These are phyloP conservation scores for Coemansia linderi DNA, from an alignment of 371 early-diverging fungal species.

Conservation along the genomic window DNA sequence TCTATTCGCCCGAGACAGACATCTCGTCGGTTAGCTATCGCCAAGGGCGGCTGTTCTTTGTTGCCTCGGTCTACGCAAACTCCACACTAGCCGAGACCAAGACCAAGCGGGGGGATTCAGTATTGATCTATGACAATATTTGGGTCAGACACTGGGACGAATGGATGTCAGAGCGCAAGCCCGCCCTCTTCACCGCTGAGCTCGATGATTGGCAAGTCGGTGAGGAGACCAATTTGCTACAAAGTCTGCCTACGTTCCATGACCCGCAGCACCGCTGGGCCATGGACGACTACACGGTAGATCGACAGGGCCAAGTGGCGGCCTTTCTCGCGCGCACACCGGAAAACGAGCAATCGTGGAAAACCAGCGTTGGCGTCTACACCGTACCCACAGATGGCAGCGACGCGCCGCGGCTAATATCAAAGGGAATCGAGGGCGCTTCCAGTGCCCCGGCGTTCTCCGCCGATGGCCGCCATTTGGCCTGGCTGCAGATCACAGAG, in stretches of 20 bases:
- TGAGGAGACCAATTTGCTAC: slow-evolving; percentile 24
- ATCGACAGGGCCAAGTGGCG: slow-evolving; percentile 20
- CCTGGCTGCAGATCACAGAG: slow-evolving; percentile 72
- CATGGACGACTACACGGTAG: slow-evolving; percentile 21
- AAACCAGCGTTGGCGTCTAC: slow-evolving; percentile 41
- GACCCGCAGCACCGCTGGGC: slow-evolving; percentile 31
- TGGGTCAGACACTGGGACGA: slow-evolving; percentile 36
- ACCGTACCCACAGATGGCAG: slow-evolving; percentile 6
- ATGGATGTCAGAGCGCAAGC: slow-evolving; percentile 24
- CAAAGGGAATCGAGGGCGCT: slow-evolving; percentile 37
- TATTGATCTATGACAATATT: slow-evolving; percentile 26
- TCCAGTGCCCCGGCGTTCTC: slow-evolving; percentile 42
- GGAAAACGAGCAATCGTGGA: slow-evolving; percentile 11
- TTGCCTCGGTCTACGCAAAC: slow-evolving; percentile 28
- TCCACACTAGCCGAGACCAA: slow-evolving; percentile 18
- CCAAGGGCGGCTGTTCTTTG: slow-evolving; percentile 11
- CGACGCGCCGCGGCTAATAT: slow-evolving; percentile 47
- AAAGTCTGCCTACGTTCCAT: slow-evolving; percentile 6
- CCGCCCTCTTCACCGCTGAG: slow-evolving; percentile 16
- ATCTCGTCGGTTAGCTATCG: slow-evolving; percentile 33
- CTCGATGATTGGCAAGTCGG: slow-evolving; percentile 9
- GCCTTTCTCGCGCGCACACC: slow-evolving; percentile 44
- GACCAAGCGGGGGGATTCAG: slow-evolving; percentile 13
- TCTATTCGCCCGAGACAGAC: slow-evolving; percentile 15
- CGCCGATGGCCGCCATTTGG: slow-evolving; percentile 33